Conservation (phyloP, 2,329 filamentous ascomycete genomes). For the Pestalotiopsis sp. region DNA sequence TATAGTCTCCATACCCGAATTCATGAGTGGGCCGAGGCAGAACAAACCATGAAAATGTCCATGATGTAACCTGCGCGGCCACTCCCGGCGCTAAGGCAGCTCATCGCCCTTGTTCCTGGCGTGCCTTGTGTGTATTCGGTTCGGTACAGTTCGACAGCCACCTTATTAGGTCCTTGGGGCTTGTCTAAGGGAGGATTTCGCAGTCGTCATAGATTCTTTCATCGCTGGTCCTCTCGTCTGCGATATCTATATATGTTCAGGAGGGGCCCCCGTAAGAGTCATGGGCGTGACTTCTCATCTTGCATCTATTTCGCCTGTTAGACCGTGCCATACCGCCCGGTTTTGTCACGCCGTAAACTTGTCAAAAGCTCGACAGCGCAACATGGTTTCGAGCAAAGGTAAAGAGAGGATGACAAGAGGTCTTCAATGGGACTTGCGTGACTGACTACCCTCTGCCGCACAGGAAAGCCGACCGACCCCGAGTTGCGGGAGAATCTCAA, state of each 20-base stretch:
- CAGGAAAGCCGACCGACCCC: constrained; percentile 40
- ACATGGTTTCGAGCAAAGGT: constrained; percentile 9
- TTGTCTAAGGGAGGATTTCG: background rate
- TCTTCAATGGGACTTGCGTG: background rate
- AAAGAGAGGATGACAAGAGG: background rate
- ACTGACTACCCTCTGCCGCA: background rate
- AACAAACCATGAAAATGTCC: background rate
- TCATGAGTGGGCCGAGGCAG: background rate
- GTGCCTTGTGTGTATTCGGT: background rate
- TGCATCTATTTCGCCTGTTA: background rate
- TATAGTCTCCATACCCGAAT: background rate
- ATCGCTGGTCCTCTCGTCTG: too few relatives aligned
- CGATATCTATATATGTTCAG: background rate
- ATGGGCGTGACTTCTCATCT: background rate
- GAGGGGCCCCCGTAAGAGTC: background rate
- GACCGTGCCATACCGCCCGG: too few relatives aligned
- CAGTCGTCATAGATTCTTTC: constrained; percentile 6
- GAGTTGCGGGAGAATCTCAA: constrained; percentile 41
- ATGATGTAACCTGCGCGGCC: constrained; percentile 7
- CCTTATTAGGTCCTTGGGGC: background rate
- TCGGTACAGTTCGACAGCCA: background rate
- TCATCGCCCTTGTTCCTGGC: constrained; percentile 1
- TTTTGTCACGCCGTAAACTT: too few relatives aligned
- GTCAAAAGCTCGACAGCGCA: background rate
- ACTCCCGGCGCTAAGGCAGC: constrained; percentile 2